Evolutionary conservation across 768 basidiomycete genomes (phyloP).

Genomic region (Mycena rebaudengoi): DNA sequence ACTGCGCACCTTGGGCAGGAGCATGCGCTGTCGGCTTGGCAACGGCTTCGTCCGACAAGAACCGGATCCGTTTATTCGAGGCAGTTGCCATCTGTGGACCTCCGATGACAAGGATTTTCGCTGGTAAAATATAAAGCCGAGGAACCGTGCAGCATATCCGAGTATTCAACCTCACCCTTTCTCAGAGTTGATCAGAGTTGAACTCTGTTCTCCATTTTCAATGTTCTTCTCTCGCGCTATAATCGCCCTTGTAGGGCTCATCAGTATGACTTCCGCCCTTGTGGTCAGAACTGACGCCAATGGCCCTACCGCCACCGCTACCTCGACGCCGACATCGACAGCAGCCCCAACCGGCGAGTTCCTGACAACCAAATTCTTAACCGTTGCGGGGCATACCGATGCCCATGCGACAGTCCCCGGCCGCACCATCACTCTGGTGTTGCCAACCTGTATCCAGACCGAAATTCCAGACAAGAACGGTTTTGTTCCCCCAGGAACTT

Average conservation of each 20-base stretch:
- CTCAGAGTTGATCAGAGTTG: slow-evolving; percentile 16
- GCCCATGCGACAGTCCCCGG: slow-evolving; percentile 8
- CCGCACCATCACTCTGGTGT: slow-evolving; percentile 8
- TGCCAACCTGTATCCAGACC: slow-evolving; percentile 7
- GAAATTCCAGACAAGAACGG: slow-evolving; percentile 15
- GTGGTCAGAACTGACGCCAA: slow-evolving; percentile 3
- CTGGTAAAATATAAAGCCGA: background rate
- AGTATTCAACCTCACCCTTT: background rate
- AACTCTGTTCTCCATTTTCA: background rate
- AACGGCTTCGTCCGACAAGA: background rate
- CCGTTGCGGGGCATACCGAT: slow-evolving; percentile 8
- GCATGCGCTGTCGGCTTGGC: slow-evolving; percentile 2
- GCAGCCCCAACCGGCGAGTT: slow-evolving; percentile 6
- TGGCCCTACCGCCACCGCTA: slow-evolving; percentile 1
- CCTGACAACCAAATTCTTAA: slow-evolving; percentile 7
- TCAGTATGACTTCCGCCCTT: slow-evolving; percentile 8
- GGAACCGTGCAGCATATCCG: background rate
- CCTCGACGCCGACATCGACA: background rate
- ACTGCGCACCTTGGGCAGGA: slow-evolving; percentile 7
- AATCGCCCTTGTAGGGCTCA: slow-evolving; percentile 1
- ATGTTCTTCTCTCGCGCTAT: slow-evolving; percentile 6
- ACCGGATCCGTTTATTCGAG: slow-evolving; percentile 3
- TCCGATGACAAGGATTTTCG: background rate
- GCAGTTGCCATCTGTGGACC: background rate
- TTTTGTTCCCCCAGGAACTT: slow-evolving; percentile 13